These are phyloP conservation scores for Beauveria rudraprayagi DNA, from an alignment of 2,329 filamentous ascomycete species.

Conservation along the genomic window DNA sequence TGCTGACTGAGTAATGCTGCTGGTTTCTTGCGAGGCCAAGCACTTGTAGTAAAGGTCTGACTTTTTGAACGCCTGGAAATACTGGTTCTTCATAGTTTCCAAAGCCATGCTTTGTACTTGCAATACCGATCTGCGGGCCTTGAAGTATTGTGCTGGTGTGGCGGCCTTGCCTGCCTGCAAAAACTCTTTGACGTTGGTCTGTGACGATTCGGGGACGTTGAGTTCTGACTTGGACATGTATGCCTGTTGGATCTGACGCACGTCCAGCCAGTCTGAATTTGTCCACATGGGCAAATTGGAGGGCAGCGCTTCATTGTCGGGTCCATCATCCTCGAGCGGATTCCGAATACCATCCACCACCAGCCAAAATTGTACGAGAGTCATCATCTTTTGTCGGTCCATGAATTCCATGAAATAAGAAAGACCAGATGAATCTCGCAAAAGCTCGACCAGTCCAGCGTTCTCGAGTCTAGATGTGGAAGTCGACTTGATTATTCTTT, in stretches of 20 bases:
- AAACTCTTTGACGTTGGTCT: slow-evolving; percentile 65
- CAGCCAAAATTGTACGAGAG: slow-evolving; percentile 94
- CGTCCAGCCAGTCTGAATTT: slow-evolving; percentile 74
- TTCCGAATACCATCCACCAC: slow-evolving; percentile 95
- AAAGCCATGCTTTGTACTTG: slow-evolving; percentile 74
- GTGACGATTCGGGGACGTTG: slow-evolving; percentile 62
- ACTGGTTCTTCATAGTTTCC: slow-evolving; percentile 71
- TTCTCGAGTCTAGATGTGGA: slow-evolving; percentile 61
- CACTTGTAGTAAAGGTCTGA: slow-evolving; percentile 97
- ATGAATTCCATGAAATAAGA: slow-evolving; percentile 99
- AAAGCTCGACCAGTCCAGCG: slow-evolving; percentile 71
- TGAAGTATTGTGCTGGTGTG: slow-evolving; percentile 72
- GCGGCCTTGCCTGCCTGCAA: slow-evolving; percentile 69
- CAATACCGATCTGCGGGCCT: slow-evolving; percentile 73
- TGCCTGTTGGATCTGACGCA: slow-evolving; percentile 84
- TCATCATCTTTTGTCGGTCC: slow-evolving; percentile 83
- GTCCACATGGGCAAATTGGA: slow-evolving; percentile 62
- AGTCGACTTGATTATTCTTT: slow-evolving; percentile 21
- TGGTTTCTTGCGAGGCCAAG: slow-evolving; percentile 73
- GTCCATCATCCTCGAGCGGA: slow-evolving; percentile 73
- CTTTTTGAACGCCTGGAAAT: slow-evolving; percentile 81
- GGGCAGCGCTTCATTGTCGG: slow-evolving; percentile 56
- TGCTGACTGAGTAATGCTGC: slow-evolving; percentile 26
- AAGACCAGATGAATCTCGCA: slow-evolving; percentile 80
- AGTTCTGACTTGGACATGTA: slow-evolving; percentile 80